phyloP scores from a whole-genome alignment of 495 filamentous ascomycete genomes.

The Aspergillus asperescens region DNA sequence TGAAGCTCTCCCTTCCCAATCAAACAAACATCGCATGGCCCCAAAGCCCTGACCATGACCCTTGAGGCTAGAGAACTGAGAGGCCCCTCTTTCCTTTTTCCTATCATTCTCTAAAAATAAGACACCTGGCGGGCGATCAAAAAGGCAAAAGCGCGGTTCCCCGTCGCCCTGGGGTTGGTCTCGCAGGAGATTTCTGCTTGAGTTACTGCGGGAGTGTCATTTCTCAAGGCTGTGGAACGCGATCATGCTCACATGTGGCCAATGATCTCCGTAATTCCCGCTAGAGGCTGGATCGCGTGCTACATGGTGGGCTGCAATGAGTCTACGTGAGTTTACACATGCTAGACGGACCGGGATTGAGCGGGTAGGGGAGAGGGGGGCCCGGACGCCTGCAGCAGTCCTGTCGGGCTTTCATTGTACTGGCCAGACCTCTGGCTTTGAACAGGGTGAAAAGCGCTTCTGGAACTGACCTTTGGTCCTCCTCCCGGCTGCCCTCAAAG shows the following conservation, averaged over 20 bases:
- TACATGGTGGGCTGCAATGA: conserved; percentile 16
- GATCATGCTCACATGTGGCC: conserved; percentile 15
- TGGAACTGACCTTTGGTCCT: conserved; percentile 12
- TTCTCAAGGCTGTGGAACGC: conserved; percentile 16
- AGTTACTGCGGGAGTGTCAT: conserved; percentile 16
- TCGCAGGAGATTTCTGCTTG: conserved; percentile 10
- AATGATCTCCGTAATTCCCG: conserved; percentile 9
- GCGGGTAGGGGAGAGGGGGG: background rate
- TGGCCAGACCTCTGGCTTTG: conserved; percentile 10
- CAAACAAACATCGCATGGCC: conserved; percentile 12
- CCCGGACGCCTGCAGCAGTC: conserved; percentile 17
- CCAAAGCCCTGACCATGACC: background rate
- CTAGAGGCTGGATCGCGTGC: conserved; percentile 23
- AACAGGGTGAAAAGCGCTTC: conserved; percentile 10
- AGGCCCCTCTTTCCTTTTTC: background rate
- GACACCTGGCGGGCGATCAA: no score
- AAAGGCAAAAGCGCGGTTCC: no score
- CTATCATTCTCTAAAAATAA: conserved; percentile 3
- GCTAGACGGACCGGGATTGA: conserved; percentile 14
- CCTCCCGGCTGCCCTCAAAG: conserved; percentile 8
- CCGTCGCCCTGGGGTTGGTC: conserved; percentile 15
- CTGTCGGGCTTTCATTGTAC: conserved; percentile 15
- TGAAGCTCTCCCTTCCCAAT: conserved; percentile 1
- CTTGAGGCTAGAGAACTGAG: background rate
- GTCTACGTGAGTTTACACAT: conserved; percentile 12